Evolutionary conservation across 2,329 filamentous ascomycete genomes (phyloP).

Genomic region (Biscogniauxia sp.): DNA sequence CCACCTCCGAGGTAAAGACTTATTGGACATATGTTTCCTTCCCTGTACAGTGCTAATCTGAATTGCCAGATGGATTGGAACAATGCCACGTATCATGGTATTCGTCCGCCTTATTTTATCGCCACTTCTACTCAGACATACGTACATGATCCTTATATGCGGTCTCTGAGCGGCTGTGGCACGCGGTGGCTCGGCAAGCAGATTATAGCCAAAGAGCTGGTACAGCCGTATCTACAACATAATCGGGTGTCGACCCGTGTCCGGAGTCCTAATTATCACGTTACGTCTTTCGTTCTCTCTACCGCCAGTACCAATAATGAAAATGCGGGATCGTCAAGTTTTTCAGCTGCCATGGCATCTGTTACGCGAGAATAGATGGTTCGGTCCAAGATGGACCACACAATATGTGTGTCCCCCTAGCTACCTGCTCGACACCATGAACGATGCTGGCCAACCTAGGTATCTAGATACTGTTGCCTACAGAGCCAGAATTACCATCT

Average conservation of each 20-base stretch:
- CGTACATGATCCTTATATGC: not conserved
- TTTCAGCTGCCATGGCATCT: not conserved
- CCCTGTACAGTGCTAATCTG: not conserved
- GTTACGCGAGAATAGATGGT: not conserved
- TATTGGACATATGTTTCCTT: too few relatives aligned
- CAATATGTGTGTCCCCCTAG: not conserved
- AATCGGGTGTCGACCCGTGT: not conserved
- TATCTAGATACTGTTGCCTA: too few relatives aligned
- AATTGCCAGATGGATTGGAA: not conserved
- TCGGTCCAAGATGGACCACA: not conserved
- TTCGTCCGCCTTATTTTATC: not conserved
- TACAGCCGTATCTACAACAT: not conserved
- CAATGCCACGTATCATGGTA: not conserved
- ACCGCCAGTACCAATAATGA: not conserved
- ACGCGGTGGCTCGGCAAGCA: not conserved
- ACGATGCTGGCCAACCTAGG: too few relatives aligned
- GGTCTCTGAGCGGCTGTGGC: not conserved
- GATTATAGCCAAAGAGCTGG: not conserved
- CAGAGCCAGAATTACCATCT: too few relatives aligned
- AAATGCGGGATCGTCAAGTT: not conserved
- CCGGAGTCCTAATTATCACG: not conserved
- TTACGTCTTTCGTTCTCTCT: not conserved
- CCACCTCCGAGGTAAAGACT: too few relatives aligned
- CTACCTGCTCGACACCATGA: too few relatives aligned
- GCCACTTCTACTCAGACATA: too few relatives aligned